Conservation (phyloP, 2,329 filamentous ascomycete species). For the Onygenales sp. region DNA sequence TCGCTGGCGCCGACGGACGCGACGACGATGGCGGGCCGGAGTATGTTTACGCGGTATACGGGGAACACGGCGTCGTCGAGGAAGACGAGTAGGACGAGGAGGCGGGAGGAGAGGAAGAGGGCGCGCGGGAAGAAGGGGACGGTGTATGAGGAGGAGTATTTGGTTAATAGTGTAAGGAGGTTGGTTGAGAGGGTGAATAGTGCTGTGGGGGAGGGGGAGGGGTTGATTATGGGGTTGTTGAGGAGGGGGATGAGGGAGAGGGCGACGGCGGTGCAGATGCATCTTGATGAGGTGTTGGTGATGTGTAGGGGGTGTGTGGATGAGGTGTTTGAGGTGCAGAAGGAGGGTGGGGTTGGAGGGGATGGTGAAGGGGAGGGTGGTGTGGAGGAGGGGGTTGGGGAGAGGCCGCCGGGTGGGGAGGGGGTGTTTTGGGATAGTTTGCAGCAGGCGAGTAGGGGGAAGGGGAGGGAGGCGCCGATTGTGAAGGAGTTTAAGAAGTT, state of each 20-base stretch:
- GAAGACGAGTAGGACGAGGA: conserved; percentile 77
- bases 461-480: conserved; percentile 39
- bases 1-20: conserved; percentile 80
- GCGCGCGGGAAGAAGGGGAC: conserved; percentile 92
- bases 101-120: conserved; percentile 87
- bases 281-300: conserved; percentile 64
- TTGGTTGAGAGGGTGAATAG: conserved; percentile 74
- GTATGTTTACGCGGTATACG: conserved; percentile 87
- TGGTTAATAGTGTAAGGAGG: conserved; percentile 76
- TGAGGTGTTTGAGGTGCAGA: conserved; percentile 55
- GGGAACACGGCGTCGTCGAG: conserved; percentile 56
- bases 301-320: conserved; percentile 56
- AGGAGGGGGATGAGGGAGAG: conserved; percentile 80
- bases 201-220: conserved; percentile 60
- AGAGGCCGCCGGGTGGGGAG: conserved; percentile 17
- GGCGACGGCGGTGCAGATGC: conserved; percentile 64
- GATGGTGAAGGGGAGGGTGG: conserved; percentile 17
- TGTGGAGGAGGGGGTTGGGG: conserved; percentile 12
- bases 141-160: conserved; percentile 95
- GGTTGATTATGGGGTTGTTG: conserved; percentile 67
- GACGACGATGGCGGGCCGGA: conserved; percentile 66
- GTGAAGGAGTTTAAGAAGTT: conserved; percentile 40
- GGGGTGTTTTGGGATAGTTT: conserved; percentile 34
- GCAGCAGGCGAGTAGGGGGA: conserved; percentile 25
- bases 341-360: conserved; percentile 12